Conservation (phyloP, 2,329 filamentous ascomycete genomes). For the Diaporthe sp. region DNA sequence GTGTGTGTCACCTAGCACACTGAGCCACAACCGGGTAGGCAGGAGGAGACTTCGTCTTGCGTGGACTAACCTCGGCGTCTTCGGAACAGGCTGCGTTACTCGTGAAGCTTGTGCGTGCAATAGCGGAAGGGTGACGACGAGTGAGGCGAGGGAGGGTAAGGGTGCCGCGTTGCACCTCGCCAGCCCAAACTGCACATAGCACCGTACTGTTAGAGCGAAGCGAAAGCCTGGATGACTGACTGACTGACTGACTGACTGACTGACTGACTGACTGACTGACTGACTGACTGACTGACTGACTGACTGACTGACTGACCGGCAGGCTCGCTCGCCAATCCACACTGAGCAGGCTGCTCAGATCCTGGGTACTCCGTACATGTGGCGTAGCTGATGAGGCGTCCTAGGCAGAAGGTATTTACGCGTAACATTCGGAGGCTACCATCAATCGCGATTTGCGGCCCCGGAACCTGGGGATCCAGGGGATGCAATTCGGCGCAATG, state of each 20-base stretch:
- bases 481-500: slow-evolving; percentile 28
- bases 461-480: neutral
- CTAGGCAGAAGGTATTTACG: slow-evolving; percentile 34
- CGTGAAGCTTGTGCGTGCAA: slow-evolving; percentile 31
- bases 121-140: slow-evolving; percentile 20
- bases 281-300: neutral
- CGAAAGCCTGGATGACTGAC: neutral
- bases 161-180: slow-evolving; percentile 24
- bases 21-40: slow-evolving; percentile 8
- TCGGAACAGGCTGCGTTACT: neutral
- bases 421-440: slow-evolving; percentile 22
- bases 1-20: slow-evolving; percentile 11
- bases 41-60: neutral
- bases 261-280: neutral
- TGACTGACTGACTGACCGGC: neutral
- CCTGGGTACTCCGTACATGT: neutral
- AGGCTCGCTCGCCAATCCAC: neutral
- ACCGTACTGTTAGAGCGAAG: neutral
- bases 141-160: slow-evolving; percentile 15
- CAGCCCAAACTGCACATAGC: neutral
- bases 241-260: neutral
- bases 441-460: neutral
- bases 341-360: slow-evolving; percentile 7
- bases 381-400: slow-evolving; percentile 21
- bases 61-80: slow-evolving; percentile 26